Percentiles rank a stretch among this genome's conserved stretches.
These are phyloP conservation scores for Chlorella sp. DNA, from an alignment of 139 green algal species.

Conservation along the genomic window DNA sequence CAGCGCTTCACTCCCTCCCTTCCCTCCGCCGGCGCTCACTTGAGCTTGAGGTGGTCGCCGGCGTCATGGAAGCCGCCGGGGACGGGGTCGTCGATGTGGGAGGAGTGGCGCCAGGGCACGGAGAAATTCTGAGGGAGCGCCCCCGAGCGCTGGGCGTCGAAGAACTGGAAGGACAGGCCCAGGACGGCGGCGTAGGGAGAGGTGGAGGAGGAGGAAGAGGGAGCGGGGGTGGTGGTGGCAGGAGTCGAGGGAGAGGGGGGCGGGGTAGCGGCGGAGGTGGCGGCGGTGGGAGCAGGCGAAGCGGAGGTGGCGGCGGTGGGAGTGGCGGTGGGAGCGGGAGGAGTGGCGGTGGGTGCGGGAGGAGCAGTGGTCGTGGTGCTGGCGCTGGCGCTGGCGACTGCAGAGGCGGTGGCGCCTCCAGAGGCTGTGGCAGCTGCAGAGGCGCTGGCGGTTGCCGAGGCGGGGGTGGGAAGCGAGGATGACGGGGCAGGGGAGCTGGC, in stretches of 20 bases:
- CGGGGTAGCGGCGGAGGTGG: not conserved
- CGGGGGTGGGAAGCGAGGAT: not conserved
- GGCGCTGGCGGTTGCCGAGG: not conserved
- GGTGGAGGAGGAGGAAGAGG: not conserved
- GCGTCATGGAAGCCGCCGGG: conserved; percentile 68
- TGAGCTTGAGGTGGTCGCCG: conserved; percentile 67
- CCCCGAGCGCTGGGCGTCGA: conserved; percentile 53
- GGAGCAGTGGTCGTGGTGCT: not conserved
- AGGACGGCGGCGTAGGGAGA: conserved; percentile 24
- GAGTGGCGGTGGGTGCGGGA: not conserved
- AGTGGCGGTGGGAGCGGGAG: not conserved
- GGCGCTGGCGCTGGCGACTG: too few species aligned
- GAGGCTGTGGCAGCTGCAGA: not conserved
- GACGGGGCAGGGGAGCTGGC: not conserved
- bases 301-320: conserved; percentile 1
- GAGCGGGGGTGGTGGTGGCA: too few species aligned
- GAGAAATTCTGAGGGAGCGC: conserved; percentile 13
- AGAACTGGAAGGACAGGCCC: conserved; percentile 43
- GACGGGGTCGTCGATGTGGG: conserved; percentile 44
- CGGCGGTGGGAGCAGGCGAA: not conserved
- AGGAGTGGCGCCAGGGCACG: conserved; percentile 53
- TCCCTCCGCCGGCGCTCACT: not conserved
- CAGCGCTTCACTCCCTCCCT: too few species aligned
- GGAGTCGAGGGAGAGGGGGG: not conserved
- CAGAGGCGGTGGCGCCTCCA: too few species aligned